Evolutionary conservation across 2,329 filamentous ascomycete species (phyloP).

Genomic region (Trichophyton benhamiae): DNA sequence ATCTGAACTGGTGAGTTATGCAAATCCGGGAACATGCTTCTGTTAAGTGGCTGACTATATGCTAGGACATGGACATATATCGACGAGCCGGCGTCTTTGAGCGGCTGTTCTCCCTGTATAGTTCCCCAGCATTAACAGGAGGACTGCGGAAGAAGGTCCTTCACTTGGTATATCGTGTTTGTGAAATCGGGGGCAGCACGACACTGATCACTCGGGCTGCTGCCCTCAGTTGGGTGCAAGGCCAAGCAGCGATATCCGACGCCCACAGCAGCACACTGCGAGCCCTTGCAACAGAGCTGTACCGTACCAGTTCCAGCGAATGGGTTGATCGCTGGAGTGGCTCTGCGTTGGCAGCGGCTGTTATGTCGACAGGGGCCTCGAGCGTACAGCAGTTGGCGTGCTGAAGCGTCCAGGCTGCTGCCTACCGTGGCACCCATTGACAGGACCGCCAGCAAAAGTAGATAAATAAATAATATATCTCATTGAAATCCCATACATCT

Average conservation of each 20-base stretch:
- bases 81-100: conserved; percentile 57
- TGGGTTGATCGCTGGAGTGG: conserved; percentile 56
- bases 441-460: neutral
- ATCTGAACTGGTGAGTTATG: conserved; percentile 40
- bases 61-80: conserved; percentile 37
- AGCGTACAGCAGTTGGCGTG: neutral
- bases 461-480: neutral
- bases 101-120: conserved; percentile 56
- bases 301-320: conserved; percentile 54
- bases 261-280: conserved; percentile 34
- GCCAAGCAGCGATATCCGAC: conserved; percentile 43
- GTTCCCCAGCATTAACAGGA: conserved; percentile 51
- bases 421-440: neutral
- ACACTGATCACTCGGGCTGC: conserved; percentile 70
- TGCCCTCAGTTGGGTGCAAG: conserved; percentile 60
- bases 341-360: conserved; percentile 25
- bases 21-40: neutral
- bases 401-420: neutral
- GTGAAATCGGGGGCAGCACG: conserved; percentile 58
- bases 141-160: conserved; percentile 52
- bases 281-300: conserved; percentile 47
- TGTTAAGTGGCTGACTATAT: neutral
- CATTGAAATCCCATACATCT: neutral
- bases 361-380: neutral
- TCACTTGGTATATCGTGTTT: conserved; percentile 52